Conservation (phyloP, 1,139 yeast genomes). For the Debaryomycetaceae sp. region DNA sequence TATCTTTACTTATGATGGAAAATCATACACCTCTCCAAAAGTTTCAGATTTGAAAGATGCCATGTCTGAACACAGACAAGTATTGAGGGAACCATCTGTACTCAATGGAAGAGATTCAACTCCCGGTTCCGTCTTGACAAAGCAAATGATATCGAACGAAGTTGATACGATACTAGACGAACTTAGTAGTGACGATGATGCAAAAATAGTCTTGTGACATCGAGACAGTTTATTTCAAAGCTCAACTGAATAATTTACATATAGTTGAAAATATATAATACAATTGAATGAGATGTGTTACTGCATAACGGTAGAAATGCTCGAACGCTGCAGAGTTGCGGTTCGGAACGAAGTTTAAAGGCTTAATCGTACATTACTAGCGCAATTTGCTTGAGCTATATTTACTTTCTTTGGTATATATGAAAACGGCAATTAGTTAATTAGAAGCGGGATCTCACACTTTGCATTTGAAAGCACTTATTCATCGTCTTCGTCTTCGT, state of each 20-base stretch:
- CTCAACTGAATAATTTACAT: no score
- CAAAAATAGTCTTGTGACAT: slow-evolving; percentile 26
- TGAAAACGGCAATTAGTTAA: slow-evolving; percentile 4
- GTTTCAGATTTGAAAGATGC: slow-evolving; percentile 46
- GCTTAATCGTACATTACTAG: not conserved
- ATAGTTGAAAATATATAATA: no score
- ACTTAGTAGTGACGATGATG: slow-evolving; percentile 37
- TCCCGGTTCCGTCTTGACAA: slow-evolving; percentile 31
- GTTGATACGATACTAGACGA: slow-evolving; percentile 35
- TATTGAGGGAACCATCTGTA: not conserved
- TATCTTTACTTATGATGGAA: slow-evolving; percentile 14
- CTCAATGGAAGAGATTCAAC: slow-evolving; percentile 11
- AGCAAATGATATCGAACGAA: slow-evolving; percentile 32
- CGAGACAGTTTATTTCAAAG: not conserved
- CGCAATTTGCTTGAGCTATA: not conserved
- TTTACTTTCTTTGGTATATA: slow-evolving; percentile 6
- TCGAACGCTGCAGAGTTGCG: no score
- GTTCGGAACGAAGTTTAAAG: not conserved
- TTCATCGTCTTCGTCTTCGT: slow-evolving; percentile 49
- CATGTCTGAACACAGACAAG: slow-evolving; percentile 13
- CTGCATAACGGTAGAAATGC: no score
- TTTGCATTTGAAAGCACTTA: not conserved
- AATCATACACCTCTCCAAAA: slow-evolving; percentile 27
- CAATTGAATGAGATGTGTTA: no score
- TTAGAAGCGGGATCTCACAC: not conserved